Percentiles rank a stretch among this genome's conserved stretches.
These are phyloP conservation scores for Byssothecium circinans DNA, from an alignment of 2,329 filamentous ascomycete genomes.

Conservation along the genomic window DNA sequence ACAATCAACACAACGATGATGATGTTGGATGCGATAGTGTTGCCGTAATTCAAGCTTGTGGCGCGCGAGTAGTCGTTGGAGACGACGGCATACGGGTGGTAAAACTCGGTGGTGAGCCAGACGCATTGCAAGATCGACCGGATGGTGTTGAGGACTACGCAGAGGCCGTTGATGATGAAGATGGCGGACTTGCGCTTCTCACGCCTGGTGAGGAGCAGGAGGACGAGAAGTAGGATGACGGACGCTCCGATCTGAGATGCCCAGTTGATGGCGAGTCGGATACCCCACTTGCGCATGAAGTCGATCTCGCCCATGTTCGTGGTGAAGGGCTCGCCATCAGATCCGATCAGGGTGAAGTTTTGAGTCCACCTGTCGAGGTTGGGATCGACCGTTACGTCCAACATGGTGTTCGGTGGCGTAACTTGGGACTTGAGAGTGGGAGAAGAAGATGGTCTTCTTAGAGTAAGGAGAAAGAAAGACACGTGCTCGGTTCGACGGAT, in stretches of 20 bases:
- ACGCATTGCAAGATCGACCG: slow-evolving; percentile 61
- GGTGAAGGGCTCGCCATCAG: slow-evolving; percentile 49
- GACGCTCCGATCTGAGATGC: slow-evolving; percentile 71
- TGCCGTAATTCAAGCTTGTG: slow-evolving; percentile 46
- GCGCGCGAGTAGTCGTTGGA: slow-evolving; percentile 58
- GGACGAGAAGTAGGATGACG: slow-evolving; percentile 64
- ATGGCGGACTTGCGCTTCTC: slow-evolving; percentile 66
- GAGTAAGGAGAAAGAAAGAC: not conserved
- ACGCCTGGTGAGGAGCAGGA: slow-evolving; percentile 67
- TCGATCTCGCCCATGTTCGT: slow-evolving; percentile 51
- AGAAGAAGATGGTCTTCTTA: not conserved
- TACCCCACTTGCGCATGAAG: slow-evolving; percentile 50
- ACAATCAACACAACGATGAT: slow-evolving; percentile 57
- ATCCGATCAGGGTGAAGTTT: slow-evolving; percentile 50
- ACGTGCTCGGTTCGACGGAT: slow-evolving; percentile 9
- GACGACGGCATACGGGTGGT: slow-evolving; percentile 64
- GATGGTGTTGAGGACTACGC: slow-evolving; percentile 62
- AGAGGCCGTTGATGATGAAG: slow-evolving; percentile 65
- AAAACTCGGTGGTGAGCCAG: slow-evolving; percentile 63
- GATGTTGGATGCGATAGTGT: slow-evolving; percentile 53
- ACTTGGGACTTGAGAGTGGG: not conserved
- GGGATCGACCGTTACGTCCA: slow-evolving; percentile 1
- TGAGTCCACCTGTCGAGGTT: slow-evolving; percentile 57
- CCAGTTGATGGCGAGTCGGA: slow-evolving; percentile 63
- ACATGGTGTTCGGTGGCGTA: slow-evolving; percentile 12